Conservation (phyloP, 1,284 basidiomycete species). For the Polyporus tsugae region DNA sequence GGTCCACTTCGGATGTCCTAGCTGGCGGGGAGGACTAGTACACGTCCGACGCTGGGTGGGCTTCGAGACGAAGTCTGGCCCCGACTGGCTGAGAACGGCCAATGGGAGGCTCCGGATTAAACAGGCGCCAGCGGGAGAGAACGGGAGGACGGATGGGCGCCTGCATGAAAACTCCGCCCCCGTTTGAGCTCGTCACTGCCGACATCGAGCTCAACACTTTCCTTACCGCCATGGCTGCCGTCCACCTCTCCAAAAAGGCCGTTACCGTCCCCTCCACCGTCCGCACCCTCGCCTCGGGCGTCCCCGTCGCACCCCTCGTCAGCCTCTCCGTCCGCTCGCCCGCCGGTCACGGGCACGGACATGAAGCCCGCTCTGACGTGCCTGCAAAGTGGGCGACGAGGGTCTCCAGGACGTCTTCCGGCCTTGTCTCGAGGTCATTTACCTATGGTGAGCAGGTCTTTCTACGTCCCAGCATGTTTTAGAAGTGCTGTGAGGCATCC, state of each 20-base stretch:
- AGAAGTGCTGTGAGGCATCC: not conserved
- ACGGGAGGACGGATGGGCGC: constrained; percentile 29
- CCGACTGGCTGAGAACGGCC: constrained; percentile 18
- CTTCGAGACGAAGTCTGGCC: constrained; percentile 16
- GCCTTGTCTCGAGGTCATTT: constrained; percentile 72
- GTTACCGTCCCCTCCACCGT: constrained; percentile 86
- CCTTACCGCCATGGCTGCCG: constrained; percentile 62
- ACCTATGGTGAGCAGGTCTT: constrained; percentile 67
- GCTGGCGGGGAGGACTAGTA: not conserved
- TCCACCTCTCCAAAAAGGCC: constrained; percentile 80
- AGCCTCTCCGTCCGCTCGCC: constrained; percentile 74
- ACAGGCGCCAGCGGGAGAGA: constrained; percentile 34
- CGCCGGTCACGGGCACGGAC: constrained; percentile 60
- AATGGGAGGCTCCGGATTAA: constrained; percentile 23
- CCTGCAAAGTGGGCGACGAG: constrained; percentile 75
- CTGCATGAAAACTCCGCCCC: constrained; percentile 36
- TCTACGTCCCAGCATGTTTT: not conserved
- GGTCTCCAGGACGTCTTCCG: constrained; percentile 56
- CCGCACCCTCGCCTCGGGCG: constrained; percentile 77
- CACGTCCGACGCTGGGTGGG: not conserved
- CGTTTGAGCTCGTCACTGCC: constrained; percentile 38
- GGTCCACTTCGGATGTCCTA: not conserved
- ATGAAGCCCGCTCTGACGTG: constrained; percentile 73
- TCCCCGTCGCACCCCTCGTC: constrained; percentile 74
- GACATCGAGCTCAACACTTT: constrained; percentile 34